A percentile compares a stretch with the other conserved stretches of the same genome.
Evolutionary conservation across 805 yeast genomes (phyloP).

Genomic region (Candida methanosorbosa): DNA sequence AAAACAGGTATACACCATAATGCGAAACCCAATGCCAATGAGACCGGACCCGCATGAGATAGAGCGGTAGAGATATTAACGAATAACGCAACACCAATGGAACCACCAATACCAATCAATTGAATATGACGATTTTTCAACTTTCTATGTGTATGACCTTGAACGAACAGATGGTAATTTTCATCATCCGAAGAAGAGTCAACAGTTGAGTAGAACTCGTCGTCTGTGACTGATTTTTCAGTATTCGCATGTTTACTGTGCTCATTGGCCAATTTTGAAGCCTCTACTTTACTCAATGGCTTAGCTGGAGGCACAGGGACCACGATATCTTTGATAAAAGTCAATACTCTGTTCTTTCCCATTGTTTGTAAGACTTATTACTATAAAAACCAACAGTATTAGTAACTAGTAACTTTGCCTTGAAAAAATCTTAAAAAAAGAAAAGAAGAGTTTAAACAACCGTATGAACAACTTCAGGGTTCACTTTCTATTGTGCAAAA

Average conservation of each 20-base stretch:
- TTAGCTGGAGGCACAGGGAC: not conserved
- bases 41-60: conserved; percentile 19
- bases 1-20: conserved; percentile 21
- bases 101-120: conserved; percentile 26
- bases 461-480: too few species aligned
- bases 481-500: too few species aligned
- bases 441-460: too few species aligned
- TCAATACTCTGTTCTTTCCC: not conserved
- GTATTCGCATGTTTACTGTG: too few species aligned
- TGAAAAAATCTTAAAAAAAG: too few species aligned
- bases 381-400: too few species aligned
- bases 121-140: conserved; percentile 22
- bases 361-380: too few species aligned
- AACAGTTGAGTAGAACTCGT: not conserved
- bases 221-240: not conserved
- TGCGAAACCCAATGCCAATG: conserved; percentile 16
- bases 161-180: not conserved
- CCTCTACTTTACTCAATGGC: not conserved
- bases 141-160: conserved; percentile 18
- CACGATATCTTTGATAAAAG: not conserved
- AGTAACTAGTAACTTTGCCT: too few species aligned
- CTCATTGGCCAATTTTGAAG: not conserved
- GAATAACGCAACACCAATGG: conserved; percentile 24
- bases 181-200: not conserved
- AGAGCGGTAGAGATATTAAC: conserved; percentile 22